Base-by-base conservation (phyloP, 2,329 filamentous ascomycete species). In the Aschersonia sp. region DNA sequence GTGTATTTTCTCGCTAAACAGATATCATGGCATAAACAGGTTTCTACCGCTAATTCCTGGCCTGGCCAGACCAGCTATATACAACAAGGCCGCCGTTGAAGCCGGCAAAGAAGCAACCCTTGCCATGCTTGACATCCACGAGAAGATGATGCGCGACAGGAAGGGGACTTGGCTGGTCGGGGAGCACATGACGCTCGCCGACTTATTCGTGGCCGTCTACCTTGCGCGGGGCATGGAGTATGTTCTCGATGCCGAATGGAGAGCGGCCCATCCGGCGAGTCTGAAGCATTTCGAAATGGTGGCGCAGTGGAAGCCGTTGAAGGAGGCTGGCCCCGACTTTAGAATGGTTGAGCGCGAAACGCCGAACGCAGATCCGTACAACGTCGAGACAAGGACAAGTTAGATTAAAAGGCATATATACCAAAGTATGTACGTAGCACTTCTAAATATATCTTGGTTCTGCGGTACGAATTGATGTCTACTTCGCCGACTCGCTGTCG, bases 241-340 rank as follows among this genome's bases (percentile, higher is more conserved):
- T 37, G 45, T 46, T 10, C 45, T 46, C 14, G 45, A 30, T 39
- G 30, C 40, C 8, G 22, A 12, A 22, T 46, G 45, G 45, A 42
- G 45, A 14, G 22, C 8, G 8, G 30, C 4, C n/a, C 45, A 46
- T 42, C 37, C 37, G 11, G 31, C 40, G 12, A 42, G 45, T 22
- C 33, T 46, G 37, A 46, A 11, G n/a, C 45, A 46, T 30, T 46
- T 46, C 31, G 14, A 46, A 6, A 46, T 42, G 45, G 45, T 46
- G 40, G 8, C 7, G 40, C 4, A 6, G 11, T 46, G 45, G 45
- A 12, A 11, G 12, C 40, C 45, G 5, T 14, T 46, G 2, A n/a
- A 31, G 10, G 29, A 4, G 3, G 45, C 40, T 6, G 45, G 32
- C 10, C 40, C 45, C 4, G 8, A 30, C 6, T 46, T 46, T 11